phyloP scores from a whole-genome alignment of 2,329 filamentous ascomycete genomes.

The Xylariaceae sp. region DNA sequence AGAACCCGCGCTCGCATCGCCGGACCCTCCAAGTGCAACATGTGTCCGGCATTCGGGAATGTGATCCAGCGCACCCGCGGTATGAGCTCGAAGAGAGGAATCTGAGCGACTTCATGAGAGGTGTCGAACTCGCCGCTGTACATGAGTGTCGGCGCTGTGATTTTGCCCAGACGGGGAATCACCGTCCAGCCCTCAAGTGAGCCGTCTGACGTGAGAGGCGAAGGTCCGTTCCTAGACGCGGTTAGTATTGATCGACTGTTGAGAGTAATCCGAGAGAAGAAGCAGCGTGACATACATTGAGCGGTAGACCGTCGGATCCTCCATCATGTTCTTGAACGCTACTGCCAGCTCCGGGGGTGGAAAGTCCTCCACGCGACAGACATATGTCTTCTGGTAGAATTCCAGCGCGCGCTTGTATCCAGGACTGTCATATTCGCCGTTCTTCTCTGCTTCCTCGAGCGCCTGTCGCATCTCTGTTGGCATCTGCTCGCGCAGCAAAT shows the following conservation, averaged over 20 bases:
- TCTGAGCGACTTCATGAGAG: constrained; percentile 24
- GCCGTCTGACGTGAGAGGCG: no score
- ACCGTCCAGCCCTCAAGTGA: no score
- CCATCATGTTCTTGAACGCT: no score
- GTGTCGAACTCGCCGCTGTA: constrained; percentile 28
- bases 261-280: no score
- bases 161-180: constrained; percentile 14
- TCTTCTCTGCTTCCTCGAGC: constrained; percentile 12
- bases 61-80: constrained; percentile 25
- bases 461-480: constrained; percentile 13
- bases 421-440: constrained; percentile 17
- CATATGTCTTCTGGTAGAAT: no score
- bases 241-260: no score
- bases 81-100: constrained; percentile 25
- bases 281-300: no score
- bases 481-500: constrained; percentile 9
- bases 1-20: constrained; percentile 19
- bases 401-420: background rate
- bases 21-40: constrained; percentile 23
- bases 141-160: constrained; percentile 23
- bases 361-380: no score
- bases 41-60: constrained; percentile 21
- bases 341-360: no score
- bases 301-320: no score
- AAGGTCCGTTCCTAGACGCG: no score